These are phyloP conservation scores for Tylopilus intermedius DNA, from an alignment of 768 basidiomycete species.

Conservation along the genomic window DNA sequence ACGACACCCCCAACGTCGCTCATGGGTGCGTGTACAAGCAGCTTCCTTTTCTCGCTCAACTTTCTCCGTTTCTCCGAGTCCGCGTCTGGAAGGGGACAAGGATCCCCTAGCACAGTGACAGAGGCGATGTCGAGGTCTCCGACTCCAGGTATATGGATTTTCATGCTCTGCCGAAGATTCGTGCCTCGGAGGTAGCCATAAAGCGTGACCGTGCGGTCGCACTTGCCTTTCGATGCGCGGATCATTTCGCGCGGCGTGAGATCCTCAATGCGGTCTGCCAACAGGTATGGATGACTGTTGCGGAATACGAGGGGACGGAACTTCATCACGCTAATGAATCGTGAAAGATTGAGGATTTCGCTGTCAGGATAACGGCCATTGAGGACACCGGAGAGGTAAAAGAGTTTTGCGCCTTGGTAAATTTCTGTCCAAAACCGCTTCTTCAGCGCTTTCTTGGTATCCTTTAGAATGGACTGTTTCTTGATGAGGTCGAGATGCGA, in stretches of 20 bases:
- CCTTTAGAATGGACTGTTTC: constrained; percentile 77
- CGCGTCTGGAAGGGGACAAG: constrained; percentile 88
- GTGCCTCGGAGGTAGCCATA: constrained; percentile 95
- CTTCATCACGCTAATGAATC: constrained; percentile 97
- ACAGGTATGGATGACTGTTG: constrained; percentile 90
- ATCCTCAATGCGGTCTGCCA: constrained; percentile 93
- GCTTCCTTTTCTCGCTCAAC: constrained; percentile 90
- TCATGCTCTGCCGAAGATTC: constrained; percentile 67
- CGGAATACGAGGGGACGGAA: constrained; percentile 96
- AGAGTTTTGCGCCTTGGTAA: constrained; percentile 96
- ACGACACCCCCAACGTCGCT: constrained; percentile 95
- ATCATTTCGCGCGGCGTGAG: constrained; percentile 85
- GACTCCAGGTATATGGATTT: constrained; percentile 93
- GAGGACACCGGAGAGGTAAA: constrained; percentile 93
- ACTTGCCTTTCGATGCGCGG: constrained; percentile 75
- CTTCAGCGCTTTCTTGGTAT: constrained; percentile 91
- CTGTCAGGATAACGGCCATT: constrained; percentile 97
- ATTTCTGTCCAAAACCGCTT: constrained; percentile 99
- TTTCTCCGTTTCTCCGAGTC: constrained; percentile 89
- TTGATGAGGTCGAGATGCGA: constrained; percentile 97
- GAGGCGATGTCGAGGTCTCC: constrained; percentile 80
- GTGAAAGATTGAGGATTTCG: constrained; percentile 92
- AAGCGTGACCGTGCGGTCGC: constrained; percentile 88
- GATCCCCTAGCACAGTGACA: constrained; percentile 79
- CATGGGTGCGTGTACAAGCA: constrained; percentile 95